A percentile compares a stretch with the other conserved stretches of the same genome.
Evolutionary conservation across 176 grass and related monocot genomes (phyloP).

Genomic region (Oryza glaberrima): DNA sequence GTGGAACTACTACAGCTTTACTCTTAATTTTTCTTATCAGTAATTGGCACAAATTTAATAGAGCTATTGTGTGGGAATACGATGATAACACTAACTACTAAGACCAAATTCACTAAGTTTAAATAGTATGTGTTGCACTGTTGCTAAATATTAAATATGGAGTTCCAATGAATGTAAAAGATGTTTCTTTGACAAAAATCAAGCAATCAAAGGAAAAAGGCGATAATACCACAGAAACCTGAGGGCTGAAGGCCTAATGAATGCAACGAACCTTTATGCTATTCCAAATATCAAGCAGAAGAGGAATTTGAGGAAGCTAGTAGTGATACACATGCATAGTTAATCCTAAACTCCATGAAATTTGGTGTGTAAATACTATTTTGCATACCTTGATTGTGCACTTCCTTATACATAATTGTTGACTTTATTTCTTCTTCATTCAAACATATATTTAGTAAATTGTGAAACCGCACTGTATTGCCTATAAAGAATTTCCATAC

Average conservation of each 20-base stretch:
- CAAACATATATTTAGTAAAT: not conserved
- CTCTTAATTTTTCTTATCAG: not conserved
- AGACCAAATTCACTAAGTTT: not conserved
- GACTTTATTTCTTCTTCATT: not conserved
- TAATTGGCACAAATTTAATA: slow-evolving; percentile 5
- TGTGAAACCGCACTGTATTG: not conserved
- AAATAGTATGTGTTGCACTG: not conserved
- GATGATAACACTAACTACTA: not conserved
- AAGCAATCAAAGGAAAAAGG: not conserved
- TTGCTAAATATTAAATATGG: not conserved
- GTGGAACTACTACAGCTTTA: not conserved
- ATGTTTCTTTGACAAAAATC: not conserved
- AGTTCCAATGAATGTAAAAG: not conserved
- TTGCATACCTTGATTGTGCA: slow-evolving; percentile 1
- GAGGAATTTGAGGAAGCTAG: not conserved
- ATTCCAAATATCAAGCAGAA: slow-evolving; percentile 9
- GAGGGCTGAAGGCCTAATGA: not conserved
- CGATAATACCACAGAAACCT: not conserved
- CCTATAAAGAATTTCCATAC: not conserved
- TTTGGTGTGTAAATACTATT: not conserved
- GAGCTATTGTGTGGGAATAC: not conserved
- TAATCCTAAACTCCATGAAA: not conserved
- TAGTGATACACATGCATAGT: not conserved
- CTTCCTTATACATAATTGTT: not conserved
- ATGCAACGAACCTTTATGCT: not conserved